These are phyloP conservation scores for Furculomyces boomerangus DNA, from an alignment of 371 early-diverging fungal species.

Conservation along the genomic window DNA sequence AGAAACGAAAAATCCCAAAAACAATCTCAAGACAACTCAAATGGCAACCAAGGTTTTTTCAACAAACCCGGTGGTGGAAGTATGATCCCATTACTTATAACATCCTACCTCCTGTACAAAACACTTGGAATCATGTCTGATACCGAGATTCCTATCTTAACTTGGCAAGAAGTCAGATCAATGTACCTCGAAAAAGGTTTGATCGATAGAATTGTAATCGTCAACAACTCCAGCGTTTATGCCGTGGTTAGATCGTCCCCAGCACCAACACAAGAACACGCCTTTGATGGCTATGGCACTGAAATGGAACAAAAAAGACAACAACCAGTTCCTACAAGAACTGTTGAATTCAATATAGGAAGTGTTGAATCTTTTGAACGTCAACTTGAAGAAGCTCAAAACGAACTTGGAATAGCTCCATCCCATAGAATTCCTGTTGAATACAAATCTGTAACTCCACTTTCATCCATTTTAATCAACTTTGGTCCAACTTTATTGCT, in stretches of 20 bases:
- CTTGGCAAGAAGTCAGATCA: constrained; percentile 83
- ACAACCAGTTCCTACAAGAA: neutral
- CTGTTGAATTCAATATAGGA: constrained; percentile 70
- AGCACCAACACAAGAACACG: no score
- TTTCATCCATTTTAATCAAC: constrained; percentile 49
- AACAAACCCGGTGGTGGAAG: constrained; percentile 1
- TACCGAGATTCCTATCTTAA: constrained; percentile 35
- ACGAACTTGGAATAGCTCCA: constrained; percentile 74
- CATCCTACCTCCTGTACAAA: constrained; percentile 9
- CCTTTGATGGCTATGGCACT: neutral
- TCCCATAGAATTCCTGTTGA: constrained; percentile 78
- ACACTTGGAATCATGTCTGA: constrained; percentile 4
- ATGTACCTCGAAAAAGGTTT: constrained; percentile 77
- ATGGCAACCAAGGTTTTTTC: neutral
- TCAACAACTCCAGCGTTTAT: constrained; percentile 66
- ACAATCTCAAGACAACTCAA: constrained; percentile 7
- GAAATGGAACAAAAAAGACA: neutral
- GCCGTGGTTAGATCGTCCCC: constrained; percentile 34
- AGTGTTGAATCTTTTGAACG: constrained; percentile 90
- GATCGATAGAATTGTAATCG: constrained; percentile 71
- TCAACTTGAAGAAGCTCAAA: constrained; percentile 74
- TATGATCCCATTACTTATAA: constrained; percentile 2
- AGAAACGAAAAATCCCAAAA: neutral
- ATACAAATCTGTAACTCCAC: constrained; percentile 58
- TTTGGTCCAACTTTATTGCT: constrained; percentile 85